Conservation (phyloP, 495 filamentous ascomycete genomes). For the Aspergillus panamensis region DNA sequence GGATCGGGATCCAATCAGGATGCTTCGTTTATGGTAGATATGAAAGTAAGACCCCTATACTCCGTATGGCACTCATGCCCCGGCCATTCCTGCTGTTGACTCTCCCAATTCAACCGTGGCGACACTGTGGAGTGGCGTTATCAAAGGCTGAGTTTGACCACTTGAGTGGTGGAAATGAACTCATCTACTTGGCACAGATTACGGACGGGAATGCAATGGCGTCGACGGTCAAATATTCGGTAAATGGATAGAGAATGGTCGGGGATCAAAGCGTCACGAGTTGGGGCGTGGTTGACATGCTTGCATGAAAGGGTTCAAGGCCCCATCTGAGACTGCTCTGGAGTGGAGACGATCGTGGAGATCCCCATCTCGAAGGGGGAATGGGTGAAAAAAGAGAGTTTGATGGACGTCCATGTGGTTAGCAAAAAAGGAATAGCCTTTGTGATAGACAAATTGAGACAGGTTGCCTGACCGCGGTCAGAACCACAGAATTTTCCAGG, state of each 20-base stretch:
- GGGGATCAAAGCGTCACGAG: background rate
- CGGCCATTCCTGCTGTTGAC: background rate
- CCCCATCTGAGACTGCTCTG: background rate
- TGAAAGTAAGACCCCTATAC: background rate
- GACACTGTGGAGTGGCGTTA: background rate
- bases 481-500: background rate
- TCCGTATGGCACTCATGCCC: too few relatives aligned
- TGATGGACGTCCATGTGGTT: background rate
- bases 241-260: background rate
- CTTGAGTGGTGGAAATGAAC: background rate
- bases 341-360: background rate
- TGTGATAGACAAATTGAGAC: background rate
- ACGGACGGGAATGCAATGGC: background rate
- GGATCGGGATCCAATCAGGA: background rate
- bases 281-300: background rate
- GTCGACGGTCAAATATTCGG: background rate
- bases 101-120: background rate
- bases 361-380: background rate
- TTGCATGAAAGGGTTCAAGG: background rate
- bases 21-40: background rate
- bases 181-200: background rate
- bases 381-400: background rate
- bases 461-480: background rate
- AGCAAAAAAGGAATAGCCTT: background rate
- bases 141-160: background rate